Percentiles rank a stretch among this genome's conserved stretches.
These are phyloP conservation scores for Daedalea quercina DNA, from an alignment of 768 basidiomycete genomes.

Conservation along the genomic window DNA sequence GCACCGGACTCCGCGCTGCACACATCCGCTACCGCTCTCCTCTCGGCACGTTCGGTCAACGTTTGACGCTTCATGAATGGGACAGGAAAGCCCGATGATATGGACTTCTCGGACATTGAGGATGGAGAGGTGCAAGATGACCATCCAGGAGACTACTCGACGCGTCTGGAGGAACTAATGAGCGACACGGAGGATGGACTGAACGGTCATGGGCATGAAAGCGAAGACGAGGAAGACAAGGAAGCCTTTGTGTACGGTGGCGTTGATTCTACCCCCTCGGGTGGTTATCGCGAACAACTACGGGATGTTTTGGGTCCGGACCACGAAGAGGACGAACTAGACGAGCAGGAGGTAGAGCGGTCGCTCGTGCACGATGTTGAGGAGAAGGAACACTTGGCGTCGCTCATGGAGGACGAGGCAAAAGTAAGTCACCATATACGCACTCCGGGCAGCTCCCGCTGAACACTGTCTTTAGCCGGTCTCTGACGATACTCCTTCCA, in stretches of 20 bases:
- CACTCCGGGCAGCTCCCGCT: not conserved
- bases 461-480: conserved; percentile 10
- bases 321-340: conserved; percentile 41
- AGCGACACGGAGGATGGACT: conserved; percentile 27
- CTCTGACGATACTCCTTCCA: not conserved
- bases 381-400: conserved; percentile 26
- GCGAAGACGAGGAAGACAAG: conserved; percentile 39
- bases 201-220: conserved; percentile 15
- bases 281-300: conserved; percentile 61
- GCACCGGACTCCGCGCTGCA: not conserved
- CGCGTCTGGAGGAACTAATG: conserved; percentile 64
- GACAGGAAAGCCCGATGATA: conserved; percentile 12
- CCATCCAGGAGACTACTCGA: conserved; percentile 51
- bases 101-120: conserved; percentile 34
- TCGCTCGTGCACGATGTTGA: conserved; percentile 36
- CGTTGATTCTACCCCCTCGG: conserved; percentile 44
- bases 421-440: conserved; percentile 24
- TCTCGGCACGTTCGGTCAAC: not conserved
- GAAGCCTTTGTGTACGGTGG: conserved; percentile 72
- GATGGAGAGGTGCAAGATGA: conserved; percentile 36
- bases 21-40: not conserved
- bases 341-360: conserved; percentile 38
- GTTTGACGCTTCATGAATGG: conserved; percentile 22
- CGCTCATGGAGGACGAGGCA: conserved; percentile 21
- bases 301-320: conserved; percentile 69